A percentile compares a stretch with the other conserved stretches of the same genome.
Conservation (phyloP, 2,329 filamentous ascomycete species). For the Graphilbum fragrans region DNA sequence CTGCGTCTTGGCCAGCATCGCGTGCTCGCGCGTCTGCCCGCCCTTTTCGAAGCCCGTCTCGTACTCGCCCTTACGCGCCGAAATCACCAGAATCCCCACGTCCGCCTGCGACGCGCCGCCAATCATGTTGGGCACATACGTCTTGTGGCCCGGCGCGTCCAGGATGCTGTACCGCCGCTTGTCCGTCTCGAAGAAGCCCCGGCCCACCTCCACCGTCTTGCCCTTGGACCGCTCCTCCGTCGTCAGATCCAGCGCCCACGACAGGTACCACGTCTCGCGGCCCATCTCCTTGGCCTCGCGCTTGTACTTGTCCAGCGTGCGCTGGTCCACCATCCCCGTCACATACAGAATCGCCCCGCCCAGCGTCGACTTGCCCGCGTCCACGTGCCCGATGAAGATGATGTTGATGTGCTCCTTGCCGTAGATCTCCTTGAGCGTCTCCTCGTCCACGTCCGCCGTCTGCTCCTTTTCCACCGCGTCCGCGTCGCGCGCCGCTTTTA, state of each 20-base stretch:
- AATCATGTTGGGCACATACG: conserved; percentile 97
- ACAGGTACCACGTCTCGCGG: conserved; percentile 97
- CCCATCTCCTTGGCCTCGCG: conserved; percentile 91
- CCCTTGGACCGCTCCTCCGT: conserved; percentile 94
- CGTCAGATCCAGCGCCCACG: conserved; percentile 94
- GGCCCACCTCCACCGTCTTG: conserved; percentile 94
- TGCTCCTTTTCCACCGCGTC: conserved; percentile 80
- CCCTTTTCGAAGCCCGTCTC: conserved; percentile 96
- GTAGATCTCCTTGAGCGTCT: conserved; percentile 84
- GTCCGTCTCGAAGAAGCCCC: conserved; percentile 93
- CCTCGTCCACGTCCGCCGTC: conserved; percentile 56
- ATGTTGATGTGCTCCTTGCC: conserved; percentile 91
- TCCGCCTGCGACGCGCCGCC: conserved; percentile 88
- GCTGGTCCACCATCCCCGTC: conserved; percentile 98
- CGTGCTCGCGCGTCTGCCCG: conserved; percentile 83
- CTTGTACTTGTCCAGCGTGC: conserved; percentile 97
- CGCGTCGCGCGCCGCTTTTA: conserved; percentile 51
- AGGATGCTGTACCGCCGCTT: conserved; percentile 94
- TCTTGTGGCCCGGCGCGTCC: conserved; percentile 95
- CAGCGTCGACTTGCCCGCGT: conserved; percentile 94
- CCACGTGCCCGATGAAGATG: conserved; percentile 92
- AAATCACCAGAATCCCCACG: conserved; percentile 91
- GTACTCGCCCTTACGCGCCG: conserved; percentile 94
- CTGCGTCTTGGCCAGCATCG: conserved; percentile 94
- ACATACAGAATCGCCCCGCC: conserved; percentile 87